Conservation (phyloP, 2,329 filamentous ascomycete species). For the Gnomoniopsis sp. region DNA sequence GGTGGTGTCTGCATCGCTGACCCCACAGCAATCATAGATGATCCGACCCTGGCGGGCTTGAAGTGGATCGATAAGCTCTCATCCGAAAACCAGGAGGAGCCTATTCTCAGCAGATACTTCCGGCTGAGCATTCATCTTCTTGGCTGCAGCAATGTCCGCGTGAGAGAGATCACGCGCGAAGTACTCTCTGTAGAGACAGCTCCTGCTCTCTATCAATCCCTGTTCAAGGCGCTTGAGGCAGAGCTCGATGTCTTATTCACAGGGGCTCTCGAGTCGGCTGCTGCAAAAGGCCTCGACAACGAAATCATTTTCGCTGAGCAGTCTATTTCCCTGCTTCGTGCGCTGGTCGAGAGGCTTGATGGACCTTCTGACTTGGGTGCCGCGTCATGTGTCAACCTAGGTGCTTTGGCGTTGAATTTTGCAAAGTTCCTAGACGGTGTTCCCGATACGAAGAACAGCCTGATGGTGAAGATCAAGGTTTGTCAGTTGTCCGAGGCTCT, state of each 20-base stretch:
- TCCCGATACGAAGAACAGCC: constrained; percentile 50
- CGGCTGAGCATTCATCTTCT: constrained; percentile 62
- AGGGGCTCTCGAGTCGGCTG: constrained; percentile 46
- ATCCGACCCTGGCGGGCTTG: constrained; percentile 52
- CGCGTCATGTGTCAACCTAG: constrained; percentile 61
- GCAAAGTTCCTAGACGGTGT: constrained; percentile 63
- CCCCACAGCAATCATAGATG: constrained; percentile 54
- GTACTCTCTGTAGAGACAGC: constrained; percentile 64
- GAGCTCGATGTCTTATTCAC: constrained; percentile 63
- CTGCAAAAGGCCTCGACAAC: constrained; percentile 51
- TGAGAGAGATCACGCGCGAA: constrained; percentile 65
- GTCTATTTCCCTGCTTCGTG: constrained; percentile 59
- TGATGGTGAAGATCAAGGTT: constrained; percentile 66
- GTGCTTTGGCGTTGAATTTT: constrained; percentile 61
- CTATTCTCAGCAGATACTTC: constrained; percentile 58
- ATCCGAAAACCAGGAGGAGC: constrained; percentile 58
- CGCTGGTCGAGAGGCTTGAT: constrained; percentile 61
- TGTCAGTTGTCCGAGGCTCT: constrained; percentile 65
- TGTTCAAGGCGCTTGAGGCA: constrained; percentile 63
- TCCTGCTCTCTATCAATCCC: constrained; percentile 55
- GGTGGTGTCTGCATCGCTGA: constrained; percentile 64
- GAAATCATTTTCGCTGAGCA: constrained; percentile 67
- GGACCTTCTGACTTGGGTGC: constrained; percentile 60
- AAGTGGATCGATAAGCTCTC: constrained; percentile 63
- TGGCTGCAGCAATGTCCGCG: constrained; percentile 60